phyloP scores from a whole-genome alignment of 495 filamentous ascomycete genomes.

The Durotheca rogersii region DNA sequence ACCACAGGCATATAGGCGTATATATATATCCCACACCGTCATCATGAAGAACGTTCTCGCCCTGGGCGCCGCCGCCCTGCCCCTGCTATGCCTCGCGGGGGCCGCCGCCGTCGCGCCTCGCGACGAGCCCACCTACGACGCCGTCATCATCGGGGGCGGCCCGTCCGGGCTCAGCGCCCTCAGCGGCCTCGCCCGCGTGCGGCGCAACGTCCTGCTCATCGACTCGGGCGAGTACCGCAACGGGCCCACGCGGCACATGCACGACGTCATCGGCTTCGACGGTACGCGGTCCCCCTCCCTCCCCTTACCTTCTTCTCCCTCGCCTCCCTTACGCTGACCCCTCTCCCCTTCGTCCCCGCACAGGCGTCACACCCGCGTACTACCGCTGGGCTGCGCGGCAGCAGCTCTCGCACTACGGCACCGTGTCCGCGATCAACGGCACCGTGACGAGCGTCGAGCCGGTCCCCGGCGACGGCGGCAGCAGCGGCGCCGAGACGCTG shows the following conservation, averaged over 20 bases:
- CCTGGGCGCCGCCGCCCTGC: conserved; percentile 10
- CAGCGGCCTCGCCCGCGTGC: conserved; percentile 57
- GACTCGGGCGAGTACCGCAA: conserved; percentile 60
- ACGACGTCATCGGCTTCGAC: conserved; percentile 60
- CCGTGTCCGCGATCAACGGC: conserved; percentile 51
- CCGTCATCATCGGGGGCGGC: conserved; percentile 38
- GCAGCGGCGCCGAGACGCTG: too few relatives aligned
- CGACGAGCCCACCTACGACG: conserved; percentile 33
- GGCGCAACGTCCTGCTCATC: conserved; percentile 52
- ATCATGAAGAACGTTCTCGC: conserved; percentile 24
- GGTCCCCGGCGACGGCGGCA: conserved; percentile 37
- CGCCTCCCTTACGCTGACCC: too few relatives aligned
- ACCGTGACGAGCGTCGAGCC: conserved; percentile 50
- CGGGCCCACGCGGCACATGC: conserved; percentile 54
- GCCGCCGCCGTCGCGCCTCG: conserved; percentile 14
- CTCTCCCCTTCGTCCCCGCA: not conserved
- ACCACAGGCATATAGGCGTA: too few relatives aligned
- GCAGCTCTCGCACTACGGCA: conserved; percentile 52
- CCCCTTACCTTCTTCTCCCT: too few relatives aligned
- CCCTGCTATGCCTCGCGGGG: conserved; percentile 18
- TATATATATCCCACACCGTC: not conserved
- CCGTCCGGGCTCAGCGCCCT: conserved; percentile 47
- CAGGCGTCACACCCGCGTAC: conserved; percentile 53
- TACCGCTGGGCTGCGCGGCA: conserved; percentile 55
- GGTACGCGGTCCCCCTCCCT: conserved; percentile 35